These are phyloP conservation scores for Ophiosphaerella herpotricha DNA, from an alignment of 2,329 filamentous ascomycete genomes.

Conservation along the genomic window DNA sequence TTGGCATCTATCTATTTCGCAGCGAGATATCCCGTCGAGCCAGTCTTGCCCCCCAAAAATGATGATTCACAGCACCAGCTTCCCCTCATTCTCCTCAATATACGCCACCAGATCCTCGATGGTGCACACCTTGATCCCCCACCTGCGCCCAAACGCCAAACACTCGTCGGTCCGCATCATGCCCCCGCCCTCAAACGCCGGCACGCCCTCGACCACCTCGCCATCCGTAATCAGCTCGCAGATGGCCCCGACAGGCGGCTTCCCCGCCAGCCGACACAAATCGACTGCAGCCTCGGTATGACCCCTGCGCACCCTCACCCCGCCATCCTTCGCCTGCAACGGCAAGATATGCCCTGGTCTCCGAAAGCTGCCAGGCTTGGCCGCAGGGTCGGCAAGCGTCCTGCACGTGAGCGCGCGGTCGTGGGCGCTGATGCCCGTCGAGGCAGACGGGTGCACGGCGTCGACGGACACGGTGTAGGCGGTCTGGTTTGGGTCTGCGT, in stretches of 20 bases:
- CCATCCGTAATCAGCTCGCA: constrained; percentile 92
- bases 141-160: constrained; percentile 82
- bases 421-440: constrained; percentile 87
- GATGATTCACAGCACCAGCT: constrained; percentile 17
- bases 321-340: constrained; percentile 76
- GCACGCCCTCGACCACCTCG: constrained; percentile 68
- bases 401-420: constrained; percentile 84
- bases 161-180: constrained; percentile 94
- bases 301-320: constrained; percentile 76
- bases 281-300: constrained; percentile 96
- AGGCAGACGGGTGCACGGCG: constrained; percentile 65
- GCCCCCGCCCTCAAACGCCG: constrained; percentile 69
- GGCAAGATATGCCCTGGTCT: constrained; percentile 91
- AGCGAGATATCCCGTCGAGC: not conserved
- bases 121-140: constrained; percentile 90
- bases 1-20: no score
- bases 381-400: constrained; percentile 68
- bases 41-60: not conserved
- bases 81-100: constrained; percentile 74
- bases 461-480: constrained; percentile 94
- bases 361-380: constrained; percentile 66
- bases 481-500: constrained; percentile 80
- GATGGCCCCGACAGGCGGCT: constrained; percentile 74
- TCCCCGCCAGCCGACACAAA: constrained; percentile 83
- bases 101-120: constrained; percentile 87